Conservation (phyloP, 192 early-diverging fungal genomes). For the Piromyces finnis region DNA sequence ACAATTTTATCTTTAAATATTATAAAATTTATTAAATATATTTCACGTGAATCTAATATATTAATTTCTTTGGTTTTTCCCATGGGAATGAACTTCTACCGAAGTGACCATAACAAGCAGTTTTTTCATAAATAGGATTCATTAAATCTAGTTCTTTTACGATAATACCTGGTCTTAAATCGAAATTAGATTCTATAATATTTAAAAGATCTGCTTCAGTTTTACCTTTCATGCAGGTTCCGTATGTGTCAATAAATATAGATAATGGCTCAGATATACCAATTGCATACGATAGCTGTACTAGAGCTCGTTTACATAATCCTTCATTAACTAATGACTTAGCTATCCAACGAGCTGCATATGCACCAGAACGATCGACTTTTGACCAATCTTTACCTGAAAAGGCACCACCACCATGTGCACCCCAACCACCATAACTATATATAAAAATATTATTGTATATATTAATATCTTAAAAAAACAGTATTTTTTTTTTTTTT, state of each 20-base stretch:
- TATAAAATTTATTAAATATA: no score
- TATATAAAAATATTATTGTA: no score
- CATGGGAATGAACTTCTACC: neutral
- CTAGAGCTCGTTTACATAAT: constrained; percentile 76
- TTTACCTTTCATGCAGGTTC: constrained; percentile 58
- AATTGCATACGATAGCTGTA: constrained; percentile 96
- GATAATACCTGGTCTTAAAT: constrained; percentile 94
- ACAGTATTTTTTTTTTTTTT: no score
- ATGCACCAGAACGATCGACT: constrained; percentile 96
- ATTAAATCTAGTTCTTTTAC: constrained; percentile 95
- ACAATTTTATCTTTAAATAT: no score
- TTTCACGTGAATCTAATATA: neutral
- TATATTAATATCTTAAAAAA: constrained; percentile 17
- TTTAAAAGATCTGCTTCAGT: constrained; percentile 72
- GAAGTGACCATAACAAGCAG: constrained; percentile 16
- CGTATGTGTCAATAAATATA: constrained; percentile 89
- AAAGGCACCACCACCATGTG: constrained; percentile 98
- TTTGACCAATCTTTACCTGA: constrained; percentile 99
- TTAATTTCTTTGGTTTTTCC: neutral
- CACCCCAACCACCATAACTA: no score
- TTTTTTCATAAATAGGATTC: constrained; percentile 93
- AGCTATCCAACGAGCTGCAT: constrained; percentile 94
- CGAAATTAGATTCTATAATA: constrained; percentile 96
- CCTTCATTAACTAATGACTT: constrained; percentile 89
- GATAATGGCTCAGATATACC: constrained; percentile 95